Evolutionary conservation across 2,329 filamentous ascomycete species (phyloP), one percentile per base, ranked within the genome.

Genomic region (Xylariaceae sp.): DNA sequence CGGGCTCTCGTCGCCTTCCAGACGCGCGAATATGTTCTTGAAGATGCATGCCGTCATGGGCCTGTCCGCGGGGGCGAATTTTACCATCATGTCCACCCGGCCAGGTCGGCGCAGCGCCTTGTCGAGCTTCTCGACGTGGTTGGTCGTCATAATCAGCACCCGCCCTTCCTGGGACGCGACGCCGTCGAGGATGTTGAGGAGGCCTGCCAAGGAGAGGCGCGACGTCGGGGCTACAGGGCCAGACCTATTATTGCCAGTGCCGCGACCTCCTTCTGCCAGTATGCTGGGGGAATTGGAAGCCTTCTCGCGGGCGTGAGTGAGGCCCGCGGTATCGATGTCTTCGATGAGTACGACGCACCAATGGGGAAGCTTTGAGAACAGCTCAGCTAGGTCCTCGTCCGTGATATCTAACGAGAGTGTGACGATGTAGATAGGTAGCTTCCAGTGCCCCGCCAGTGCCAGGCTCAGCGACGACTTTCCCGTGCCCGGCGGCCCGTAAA

Each of bases 161-260:
- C 76, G 71, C 5, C 76, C 76, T 53, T 81, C 77, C 46, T 79
- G 74, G 7, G 75, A 78, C 13, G 75, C 75, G 5, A 81, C 76
- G 27, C 87, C 85, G 50, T 94, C 85, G 28, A 92, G 80, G 32
- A 85, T 83, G 60, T 92, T 92, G 33, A 92, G 75, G 2, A 92
- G 68, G 0, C 84, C 85, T 0, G 84, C 88, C 2, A 92, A 71
- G 0, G 83, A 86, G 31, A 92, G 62, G 3, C 70, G 62, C 21
- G 11, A 28, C n/a, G n/a, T n/a, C n/a, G n/a, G n/a, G 21, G 21
- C 21, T 11, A 11, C 6, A 11, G 21, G 21, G 21, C 7, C 11
- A 24, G 21, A 11, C 6, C 7, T 24, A 24, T 24, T 24, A 24
- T 46, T 44, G 12, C 48, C 51, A 26, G 54, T 56, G 9, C 62